Conservation (phyloP, 1,139 yeast species). For the Maudiozyma humilis region DNA sequence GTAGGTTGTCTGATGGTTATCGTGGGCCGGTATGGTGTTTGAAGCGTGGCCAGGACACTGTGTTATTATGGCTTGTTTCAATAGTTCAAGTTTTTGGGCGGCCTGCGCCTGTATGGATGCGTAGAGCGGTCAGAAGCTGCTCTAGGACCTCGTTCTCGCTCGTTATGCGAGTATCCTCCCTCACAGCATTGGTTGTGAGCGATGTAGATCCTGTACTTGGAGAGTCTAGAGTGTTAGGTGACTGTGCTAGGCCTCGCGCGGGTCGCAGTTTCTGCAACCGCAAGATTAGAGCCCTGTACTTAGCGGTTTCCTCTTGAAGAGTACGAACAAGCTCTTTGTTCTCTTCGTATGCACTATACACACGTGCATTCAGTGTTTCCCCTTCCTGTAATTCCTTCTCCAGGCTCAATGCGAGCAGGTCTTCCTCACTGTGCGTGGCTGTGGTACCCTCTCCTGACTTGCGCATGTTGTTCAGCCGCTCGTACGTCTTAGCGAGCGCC, state of each 20-base stretch:
- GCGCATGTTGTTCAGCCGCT: constrained; percentile 9
- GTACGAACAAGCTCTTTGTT: not conserved
- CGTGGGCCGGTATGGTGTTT: no score
- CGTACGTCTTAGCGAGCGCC: constrained; percentile 18
- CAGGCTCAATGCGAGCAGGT: constrained; percentile 11
- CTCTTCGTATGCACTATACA: constrained; percentile 2
- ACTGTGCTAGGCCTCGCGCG: not conserved
- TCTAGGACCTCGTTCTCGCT: constrained; percentile 13
- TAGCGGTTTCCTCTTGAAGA: constrained; percentile 2
- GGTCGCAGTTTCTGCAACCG: constrained; percentile 2
- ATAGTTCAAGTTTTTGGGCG: not conserved
- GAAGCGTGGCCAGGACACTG: no score
- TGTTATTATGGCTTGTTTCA: no score
- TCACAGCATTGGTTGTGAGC: not conserved
- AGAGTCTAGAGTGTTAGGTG: no score
- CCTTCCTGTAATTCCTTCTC: constrained; percentile 12
- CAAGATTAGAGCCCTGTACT: constrained; percentile 1
- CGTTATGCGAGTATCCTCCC: constrained; percentile 2
- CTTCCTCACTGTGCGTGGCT: constrained; percentile 6
- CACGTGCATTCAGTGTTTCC: constrained; percentile 9
- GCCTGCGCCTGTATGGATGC: constrained; percentile 15
- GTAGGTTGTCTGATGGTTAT: no score
- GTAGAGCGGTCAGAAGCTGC: constrained; percentile 17
- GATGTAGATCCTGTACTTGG: not conserved
- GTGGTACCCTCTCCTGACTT: constrained; percentile 1